These are phyloP conservation scores for Aeschynomene evenia DNA, from an alignment of 306 rosid species.

Conservation along the genomic window DNA sequence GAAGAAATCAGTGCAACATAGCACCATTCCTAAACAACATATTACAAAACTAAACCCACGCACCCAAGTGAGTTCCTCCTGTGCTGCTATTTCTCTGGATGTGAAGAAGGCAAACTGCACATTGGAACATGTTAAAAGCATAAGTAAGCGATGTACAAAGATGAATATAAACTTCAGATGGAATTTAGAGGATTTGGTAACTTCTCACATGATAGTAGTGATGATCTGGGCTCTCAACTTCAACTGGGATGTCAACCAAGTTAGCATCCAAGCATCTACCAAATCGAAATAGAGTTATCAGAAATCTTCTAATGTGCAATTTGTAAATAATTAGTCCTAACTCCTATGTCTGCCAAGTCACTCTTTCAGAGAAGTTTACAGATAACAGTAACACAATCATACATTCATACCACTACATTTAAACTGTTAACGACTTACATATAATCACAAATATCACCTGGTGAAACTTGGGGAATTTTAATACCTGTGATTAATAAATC, in stretches of 20 bases:
- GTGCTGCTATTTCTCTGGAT: conserved; percentile 67
- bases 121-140: conserved; percentile 24
- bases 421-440: no score
- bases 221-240: conserved; percentile 74
- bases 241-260: conserved; percentile 82
- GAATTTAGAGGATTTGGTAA: conserved; percentile 24
- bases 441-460: neutral
- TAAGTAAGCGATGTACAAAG: conserved; percentile 27
- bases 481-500: conserved; percentile 95
- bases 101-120: conserved; percentile 91
- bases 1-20: conserved; percentile 16
- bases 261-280: conserved; percentile 90
- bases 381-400: conserved; percentile 24
- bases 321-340: neutral
- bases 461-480: conserved; percentile 21
- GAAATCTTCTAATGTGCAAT: conserved; percentile 13
- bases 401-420: conserved; percentile 8
- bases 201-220: conserved; percentile 73
- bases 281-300: conserved; percentile 21
- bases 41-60: conserved; percentile 37
- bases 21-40: conserved; percentile 30
- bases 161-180: conserved; percentile 7
- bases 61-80: conserved; percentile 96
- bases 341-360: conserved; percentile 5
- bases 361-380: neutral